phyloP scores from a whole-genome alignment of 2,329 filamentous ascomycete species.

The Thielaviopsis cerberus region DNA sequence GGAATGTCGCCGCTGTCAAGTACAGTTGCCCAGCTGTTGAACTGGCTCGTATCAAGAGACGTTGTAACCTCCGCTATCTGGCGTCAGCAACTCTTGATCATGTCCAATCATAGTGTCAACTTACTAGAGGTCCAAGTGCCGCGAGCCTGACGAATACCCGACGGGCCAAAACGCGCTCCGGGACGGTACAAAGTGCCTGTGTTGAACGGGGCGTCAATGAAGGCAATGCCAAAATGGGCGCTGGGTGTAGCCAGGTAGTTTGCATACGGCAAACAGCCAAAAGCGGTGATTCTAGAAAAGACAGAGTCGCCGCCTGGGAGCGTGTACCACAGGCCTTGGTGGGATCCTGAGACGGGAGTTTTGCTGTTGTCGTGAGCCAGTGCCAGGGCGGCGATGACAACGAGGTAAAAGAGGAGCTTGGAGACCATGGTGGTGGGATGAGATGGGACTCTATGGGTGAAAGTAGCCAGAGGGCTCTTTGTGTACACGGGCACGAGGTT shows the following conservation, averaged over 20 bases:
- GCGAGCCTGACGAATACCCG: slow-evolving; percentile 73
- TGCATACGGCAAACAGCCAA: slow-evolving; percentile 59
- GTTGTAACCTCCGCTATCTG: slow-evolving; percentile 61
- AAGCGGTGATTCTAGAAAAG: slow-evolving; percentile 75
- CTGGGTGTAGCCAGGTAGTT: slow-evolving; percentile 54
- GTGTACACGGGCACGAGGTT: no score
- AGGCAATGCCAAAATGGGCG: slow-evolving; percentile 67
- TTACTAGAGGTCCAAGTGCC: slow-evolving; percentile 73
- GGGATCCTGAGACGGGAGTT: slow-evolving; percentile 46
- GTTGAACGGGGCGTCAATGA: slow-evolving; percentile 70
- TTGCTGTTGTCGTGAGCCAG: slow-evolving; percentile 38
- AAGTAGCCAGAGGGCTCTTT: no score
- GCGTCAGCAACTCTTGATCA: background rate
- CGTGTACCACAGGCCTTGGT: slow-evolving; percentile 66
- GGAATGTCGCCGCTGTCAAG: slow-evolving; percentile 73
- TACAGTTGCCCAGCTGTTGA: slow-evolving; percentile 63
- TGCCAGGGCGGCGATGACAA: slow-evolving; percentile 31
- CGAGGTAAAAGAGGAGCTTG: slow-evolving; percentile 19
- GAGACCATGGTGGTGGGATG: slow-evolving; percentile 16
- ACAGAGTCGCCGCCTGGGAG: slow-evolving; percentile 74
- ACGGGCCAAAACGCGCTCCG: slow-evolving; percentile 68
- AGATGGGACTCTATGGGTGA: background rate
- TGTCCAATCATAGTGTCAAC: slow-evolving; percentile 15
- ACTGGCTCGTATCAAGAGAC: slow-evolving; percentile 65
- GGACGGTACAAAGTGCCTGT: slow-evolving; percentile 73